A percentile compares a stretch with the other conserved stretches of the same genome.
phyloP scores from a whole-genome alignment of 345 rosid species.

The Noccaea bulbosa region DNA sequence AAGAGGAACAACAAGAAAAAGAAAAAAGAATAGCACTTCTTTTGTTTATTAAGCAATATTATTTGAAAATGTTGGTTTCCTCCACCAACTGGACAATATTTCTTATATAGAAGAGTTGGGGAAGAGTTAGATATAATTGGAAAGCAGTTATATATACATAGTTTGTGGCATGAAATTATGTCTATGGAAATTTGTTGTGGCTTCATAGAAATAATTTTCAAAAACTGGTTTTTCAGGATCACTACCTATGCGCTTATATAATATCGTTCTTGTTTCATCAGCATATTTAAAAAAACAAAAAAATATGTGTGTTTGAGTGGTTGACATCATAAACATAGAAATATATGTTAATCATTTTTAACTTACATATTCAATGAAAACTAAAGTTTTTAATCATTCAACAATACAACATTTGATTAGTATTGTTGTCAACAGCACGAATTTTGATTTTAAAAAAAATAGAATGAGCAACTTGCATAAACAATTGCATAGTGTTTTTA shows the following conservation, averaged over 20 bases:
- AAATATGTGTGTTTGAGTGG: neutral
- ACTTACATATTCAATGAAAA: slow-evolving; percentile 1
- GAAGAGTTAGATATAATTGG: too few species aligned
- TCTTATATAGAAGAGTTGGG: too few species aligned
- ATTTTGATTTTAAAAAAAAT: neutral
- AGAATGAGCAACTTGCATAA: slow-evolving; percentile 31
- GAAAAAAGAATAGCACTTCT: too few species aligned
- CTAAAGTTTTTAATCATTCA: neutral
- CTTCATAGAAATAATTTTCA: neutral
- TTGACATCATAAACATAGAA: neutral
- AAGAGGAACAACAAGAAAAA: too few species aligned
- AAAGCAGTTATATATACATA: neutral
- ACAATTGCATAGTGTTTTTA: neutral
- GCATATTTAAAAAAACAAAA: too few species aligned
- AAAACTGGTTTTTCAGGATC: neutral
- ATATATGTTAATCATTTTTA: neutral
- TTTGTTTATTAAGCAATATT: too few species aligned
- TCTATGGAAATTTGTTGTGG: too few species aligned
- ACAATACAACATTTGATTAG: neutral
- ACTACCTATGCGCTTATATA: neutral
- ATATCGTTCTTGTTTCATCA: neutral
- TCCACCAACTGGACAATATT: neutral
- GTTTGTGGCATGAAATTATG: neutral
- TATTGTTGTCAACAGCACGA: neutral
- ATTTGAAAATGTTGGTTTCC: neutral